phyloP scores from a whole-genome alignment of 225 moss, liverwort and hornwort genomes.

The Antitrichia curtipendula region DNA sequence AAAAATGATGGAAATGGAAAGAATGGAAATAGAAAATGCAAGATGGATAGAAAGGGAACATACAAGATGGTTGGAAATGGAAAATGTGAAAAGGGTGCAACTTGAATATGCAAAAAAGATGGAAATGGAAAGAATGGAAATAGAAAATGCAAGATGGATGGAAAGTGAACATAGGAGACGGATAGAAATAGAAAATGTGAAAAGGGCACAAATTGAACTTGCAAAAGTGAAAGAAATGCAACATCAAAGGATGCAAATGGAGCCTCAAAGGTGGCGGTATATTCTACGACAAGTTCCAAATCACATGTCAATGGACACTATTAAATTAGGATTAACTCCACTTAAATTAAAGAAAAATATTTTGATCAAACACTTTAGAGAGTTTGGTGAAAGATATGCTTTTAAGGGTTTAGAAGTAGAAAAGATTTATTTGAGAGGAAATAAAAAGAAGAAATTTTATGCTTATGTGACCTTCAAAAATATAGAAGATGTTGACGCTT shows the following conservation, averaged over 20 bases:
- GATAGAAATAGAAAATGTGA: neutral
- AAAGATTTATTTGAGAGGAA: neutral
- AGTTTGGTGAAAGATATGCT: neutral
- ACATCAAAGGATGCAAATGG: neutral
- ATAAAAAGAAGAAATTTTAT: neutral
- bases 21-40: neutral
- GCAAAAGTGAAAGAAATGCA: neutral
- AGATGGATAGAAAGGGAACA: neutral
- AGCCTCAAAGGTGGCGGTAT: neutral
- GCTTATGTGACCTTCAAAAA: neutral
- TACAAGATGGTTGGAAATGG: neutral
- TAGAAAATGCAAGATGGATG: neutral
- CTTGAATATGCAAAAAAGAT: no score
- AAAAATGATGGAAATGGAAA: neutral
- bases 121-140: neutral
- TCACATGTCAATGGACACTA: neutral
- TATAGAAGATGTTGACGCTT: neutral
- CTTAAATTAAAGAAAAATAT: neutral
- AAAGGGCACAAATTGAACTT: neutral
- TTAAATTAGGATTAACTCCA: neutral
- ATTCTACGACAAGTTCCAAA: neutral
- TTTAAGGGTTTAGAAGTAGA: neutral
- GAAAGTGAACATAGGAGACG: neutral
- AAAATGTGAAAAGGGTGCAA: neutral
- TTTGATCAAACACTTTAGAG: neutral